Evolutionary conservation across 129 eudicot species (phyloP), one percentile per base, ranked within the genome.

Genomic region (Scalesia atractyloides): DNA sequence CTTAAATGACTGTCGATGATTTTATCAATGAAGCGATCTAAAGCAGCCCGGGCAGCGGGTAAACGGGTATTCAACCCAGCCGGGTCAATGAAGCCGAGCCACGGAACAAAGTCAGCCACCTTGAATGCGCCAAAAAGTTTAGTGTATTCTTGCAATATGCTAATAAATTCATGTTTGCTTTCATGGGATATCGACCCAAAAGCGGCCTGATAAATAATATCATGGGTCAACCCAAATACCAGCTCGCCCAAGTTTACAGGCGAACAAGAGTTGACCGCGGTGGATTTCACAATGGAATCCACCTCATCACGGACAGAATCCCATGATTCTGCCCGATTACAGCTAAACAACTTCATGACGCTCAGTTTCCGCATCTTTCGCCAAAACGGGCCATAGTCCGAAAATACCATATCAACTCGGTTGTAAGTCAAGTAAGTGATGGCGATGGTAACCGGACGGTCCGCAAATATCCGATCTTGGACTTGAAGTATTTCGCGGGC

Each of bases 321-420:
- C 46, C 46, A 41, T 2, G 46, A 41, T 41, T 41, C 46, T 41
- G 46, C 46, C 46, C 46, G 46, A 7, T 77, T 88, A 0, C 97
- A 87, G 82, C 97, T 91, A 72, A 91, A 91, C 15, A 91, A 71
- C 74, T 88, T 88, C 87, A 91, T 88, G 44, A 91, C 96, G 16
- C 92, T 80, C 3, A 91, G 72, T 66, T 91, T 91, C 1, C 97
- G 74, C 97, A 91, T 88, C 59, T 91, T 92, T 5, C 97, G 86
- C 97, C 96, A 91, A 26, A 91, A 88, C n/a, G 97, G 97, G n/a
- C 92, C 96, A 60, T 91, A 91, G 48, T 91, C 79, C 17, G 97
- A 90, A 46, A 91, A 91, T 0, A 90, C 97, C 97, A 91, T 88
- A 66, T 91, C 97, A 0, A 87, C 96, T 1, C 96, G 73, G 20